These are phyloP conservation scores for Annulohypoxylon truncatum DNA, from an alignment of 2,329 filamentous ascomycete species.

Conservation along the genomic window DNA sequence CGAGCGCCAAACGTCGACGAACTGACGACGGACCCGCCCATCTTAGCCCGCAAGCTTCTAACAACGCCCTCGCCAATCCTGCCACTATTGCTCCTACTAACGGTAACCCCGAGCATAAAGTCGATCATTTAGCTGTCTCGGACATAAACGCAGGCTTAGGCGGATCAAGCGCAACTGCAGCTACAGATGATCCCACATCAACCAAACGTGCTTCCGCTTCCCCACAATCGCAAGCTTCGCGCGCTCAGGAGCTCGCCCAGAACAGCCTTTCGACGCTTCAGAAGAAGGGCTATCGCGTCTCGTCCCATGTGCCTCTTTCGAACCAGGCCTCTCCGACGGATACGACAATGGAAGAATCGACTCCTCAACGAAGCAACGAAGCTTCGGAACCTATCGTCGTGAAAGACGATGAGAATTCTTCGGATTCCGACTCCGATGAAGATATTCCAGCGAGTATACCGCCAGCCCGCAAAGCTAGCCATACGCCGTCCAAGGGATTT, in stretches of 20 bases:
- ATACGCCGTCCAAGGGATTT: constrained; percentile 14
- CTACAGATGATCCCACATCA: constrained; percentile 42
- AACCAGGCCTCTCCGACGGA: constrained; percentile 22
- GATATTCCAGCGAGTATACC: constrained; percentile 49
- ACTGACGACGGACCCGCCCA: constrained; percentile 35
- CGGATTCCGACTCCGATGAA: constrained; percentile 42
- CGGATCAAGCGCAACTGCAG: constrained; percentile 45
- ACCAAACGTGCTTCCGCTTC: not conserved
- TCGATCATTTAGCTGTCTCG: constrained; percentile 43
- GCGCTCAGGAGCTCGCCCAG: constrained; percentile 2
- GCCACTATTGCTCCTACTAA: not conserved
- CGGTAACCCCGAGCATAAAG: constrained; percentile 16
- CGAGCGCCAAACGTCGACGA: constrained; percentile 46
- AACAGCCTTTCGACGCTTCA: constrained; percentile 48
- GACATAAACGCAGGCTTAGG: constrained; percentile 47
- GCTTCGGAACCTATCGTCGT: constrained; percentile 44
- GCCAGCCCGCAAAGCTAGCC: constrained; percentile 25
- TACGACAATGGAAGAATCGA: constrained; percentile 11
- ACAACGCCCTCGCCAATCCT: not conserved
- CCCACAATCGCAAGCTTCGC: not conserved
- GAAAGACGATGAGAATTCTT: constrained; percentile 41
- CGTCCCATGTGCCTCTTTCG: constrained; percentile 42
- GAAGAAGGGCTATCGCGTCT: constrained; percentile 48
- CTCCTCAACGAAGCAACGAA: constrained; percentile 36
- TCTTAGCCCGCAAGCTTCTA: constrained; percentile 4